Evolutionary conservation across 1,139 yeast species (phyloP).

Genomic region (Diutina mesorugosa): DNA sequence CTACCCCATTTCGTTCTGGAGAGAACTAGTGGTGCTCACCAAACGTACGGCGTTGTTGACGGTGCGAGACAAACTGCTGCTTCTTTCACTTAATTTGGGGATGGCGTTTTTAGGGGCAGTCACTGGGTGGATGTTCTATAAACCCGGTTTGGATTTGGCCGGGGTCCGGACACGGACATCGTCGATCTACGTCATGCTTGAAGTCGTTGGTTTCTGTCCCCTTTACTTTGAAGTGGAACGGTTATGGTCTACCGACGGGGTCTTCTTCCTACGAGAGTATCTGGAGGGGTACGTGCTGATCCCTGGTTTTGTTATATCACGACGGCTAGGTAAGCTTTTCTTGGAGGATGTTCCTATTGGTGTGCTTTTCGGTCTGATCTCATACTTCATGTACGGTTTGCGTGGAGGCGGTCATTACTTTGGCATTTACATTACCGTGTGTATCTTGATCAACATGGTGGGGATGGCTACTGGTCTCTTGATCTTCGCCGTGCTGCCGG

Average conservation of each 20-base stretch:
- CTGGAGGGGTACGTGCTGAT: neutral
- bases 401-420: neutral
- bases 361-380: neutral
- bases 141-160: neutral
- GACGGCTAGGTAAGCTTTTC: neutral
- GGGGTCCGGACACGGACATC: neutral
- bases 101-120: neutral
- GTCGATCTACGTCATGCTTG: neutral
- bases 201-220: slow-evolving; percentile 1
- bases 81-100: neutral
- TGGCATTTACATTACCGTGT: slow-evolving; percentile 1
- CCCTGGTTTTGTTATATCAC: neutral
- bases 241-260: neutral
- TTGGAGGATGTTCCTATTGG: neutral
- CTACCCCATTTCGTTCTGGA: slow-evolving; percentile 17
- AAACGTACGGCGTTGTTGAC: slow-evolving; percentile 8
- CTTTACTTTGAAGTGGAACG: neutral
- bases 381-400: neutral
- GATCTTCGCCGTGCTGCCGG: neutral
- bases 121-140: slow-evolving; percentile 1
- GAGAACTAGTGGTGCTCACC: slow-evolving; percentile 42
- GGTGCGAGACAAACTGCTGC: neutral
- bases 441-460: neutral
- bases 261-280: neutral
- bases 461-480: neutral